A percentile compares a stretch with the other conserved stretches of the same genome.
Evolutionary conservation across 176 grass and related monocot species (phyloP).

Genomic region (Aegilops speltoides): DNA sequence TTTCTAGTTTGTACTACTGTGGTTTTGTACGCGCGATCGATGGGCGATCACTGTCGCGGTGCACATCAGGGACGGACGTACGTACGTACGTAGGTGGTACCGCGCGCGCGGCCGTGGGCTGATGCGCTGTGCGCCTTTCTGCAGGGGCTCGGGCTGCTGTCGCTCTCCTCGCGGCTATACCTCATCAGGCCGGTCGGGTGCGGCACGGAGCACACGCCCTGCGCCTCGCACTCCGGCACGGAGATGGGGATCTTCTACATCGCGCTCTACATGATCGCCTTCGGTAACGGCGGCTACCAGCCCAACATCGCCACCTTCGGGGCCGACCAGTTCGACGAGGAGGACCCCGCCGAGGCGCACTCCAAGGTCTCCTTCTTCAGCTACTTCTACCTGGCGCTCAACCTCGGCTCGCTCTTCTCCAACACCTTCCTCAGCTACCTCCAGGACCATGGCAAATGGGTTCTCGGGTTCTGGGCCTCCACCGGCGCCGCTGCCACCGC

Average conservation of each 20-base stretch:
- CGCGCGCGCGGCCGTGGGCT: too few relatives aligned
- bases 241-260: slow-evolving; percentile 82
- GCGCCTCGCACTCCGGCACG: slow-evolving; percentile 50
- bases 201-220: slow-evolving; percentile 49
- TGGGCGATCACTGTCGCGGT: background rate
- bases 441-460: slow-evolving; percentile 74
- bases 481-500: slow-evolving; percentile 55
- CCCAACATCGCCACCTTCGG: slow-evolving; percentile 92
- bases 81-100: too few relatives aligned
- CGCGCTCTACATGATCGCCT: slow-evolving; percentile 83
- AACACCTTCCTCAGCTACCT: slow-evolving; percentile 92
- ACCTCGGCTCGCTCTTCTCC: slow-evolving; percentile 95
- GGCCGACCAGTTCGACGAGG: slow-evolving; percentile 89
- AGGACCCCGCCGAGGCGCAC: slow-evolving; percentile 59
- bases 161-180: slow-evolving; percentile 61
- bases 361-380: slow-evolving; percentile 96
- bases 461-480: slow-evolving; percentile 76
- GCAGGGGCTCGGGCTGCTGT: slow-evolving; percentile 79
- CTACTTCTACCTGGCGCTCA: slow-evolving; percentile 98
- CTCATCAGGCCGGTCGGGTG: slow-evolving; percentile 63
- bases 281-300: slow-evolving; percentile 97
- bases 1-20: background rate
- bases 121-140: background rate
- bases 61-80: background rate
- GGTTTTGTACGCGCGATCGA: background rate